Percentiles rank a stretch among this genome's conserved stretches.
Conservation (phyloP, 2,329 filamentous ascomycete genomes). For the Stagonosporopsis chrysanthemi region DNA sequence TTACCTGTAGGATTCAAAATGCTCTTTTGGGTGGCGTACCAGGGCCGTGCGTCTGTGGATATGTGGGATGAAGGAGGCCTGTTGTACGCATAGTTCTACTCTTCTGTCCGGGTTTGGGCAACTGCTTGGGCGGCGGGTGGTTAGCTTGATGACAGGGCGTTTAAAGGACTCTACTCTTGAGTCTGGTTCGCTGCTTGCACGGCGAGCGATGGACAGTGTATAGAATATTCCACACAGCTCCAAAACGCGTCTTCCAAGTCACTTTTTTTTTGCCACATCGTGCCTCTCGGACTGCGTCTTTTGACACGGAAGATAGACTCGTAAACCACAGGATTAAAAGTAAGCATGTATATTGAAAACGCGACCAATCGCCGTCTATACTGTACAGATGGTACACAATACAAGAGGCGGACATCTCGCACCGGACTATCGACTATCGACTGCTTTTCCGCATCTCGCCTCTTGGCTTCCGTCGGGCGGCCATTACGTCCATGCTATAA, state of each 20-base stretch:
- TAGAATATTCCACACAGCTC: conserved; percentile 4
- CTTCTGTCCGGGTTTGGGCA: conserved; percentile 20
- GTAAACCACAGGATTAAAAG: too few relatives aligned
- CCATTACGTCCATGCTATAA: conserved; percentile 33
- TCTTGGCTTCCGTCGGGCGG: conserved; percentile 23
- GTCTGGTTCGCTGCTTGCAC: background rate
- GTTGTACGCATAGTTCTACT: conserved; percentile 33
- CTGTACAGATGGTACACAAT: conserved; percentile 54
- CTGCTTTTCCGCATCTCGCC: conserved; percentile 24
- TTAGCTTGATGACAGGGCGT: conserved; percentile 16
- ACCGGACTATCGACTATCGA: conserved; percentile 28
- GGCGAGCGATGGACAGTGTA: conserved; percentile 11
- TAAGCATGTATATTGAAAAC: conserved; percentile 45
- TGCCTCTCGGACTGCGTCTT: too few relatives aligned
- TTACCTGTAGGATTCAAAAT: conserved; percentile 37
- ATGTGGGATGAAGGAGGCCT: conserved; percentile 4
- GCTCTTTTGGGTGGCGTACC: conserved; percentile 7
- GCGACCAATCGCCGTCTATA: conserved; percentile 50
- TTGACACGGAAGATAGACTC: too few relatives aligned
- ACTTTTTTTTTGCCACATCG: too few relatives aligned
- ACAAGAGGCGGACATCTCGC: conserved; percentile 43
- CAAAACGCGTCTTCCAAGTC: too few relatives aligned
- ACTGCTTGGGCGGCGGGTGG: background rate
- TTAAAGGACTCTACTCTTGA: conserved; percentile 12
- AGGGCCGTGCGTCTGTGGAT: background rate